A percentile compares a stretch with the other conserved stretches of the same genome.
Evolutionary conservation across 805 yeast genomes (phyloP).

Genomic region (Yueomyces sinensis): DNA sequence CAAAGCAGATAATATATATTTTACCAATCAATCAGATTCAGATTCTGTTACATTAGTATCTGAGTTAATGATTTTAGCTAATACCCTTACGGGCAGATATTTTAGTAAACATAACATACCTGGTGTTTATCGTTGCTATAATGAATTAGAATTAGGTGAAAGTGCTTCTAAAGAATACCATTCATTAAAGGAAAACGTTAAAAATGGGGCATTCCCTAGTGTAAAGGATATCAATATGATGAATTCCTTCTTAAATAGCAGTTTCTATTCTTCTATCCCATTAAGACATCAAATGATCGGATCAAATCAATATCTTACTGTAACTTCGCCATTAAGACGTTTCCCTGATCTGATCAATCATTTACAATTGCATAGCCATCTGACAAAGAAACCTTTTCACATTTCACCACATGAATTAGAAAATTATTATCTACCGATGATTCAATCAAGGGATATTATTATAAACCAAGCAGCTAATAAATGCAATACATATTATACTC

Average conservation of each 20-base stretch:
- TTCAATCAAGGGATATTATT: conserved; percentile 32
- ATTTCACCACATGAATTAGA: too few relatives aligned
- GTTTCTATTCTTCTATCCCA: conserved; percentile 36
- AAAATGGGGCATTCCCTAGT: conserved; percentile 14
- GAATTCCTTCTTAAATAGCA: conserved; percentile 36
- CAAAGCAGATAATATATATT: conserved; percentile 4
- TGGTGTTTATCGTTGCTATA: conserved; percentile 32
- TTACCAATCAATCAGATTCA: conserved; percentile 20
- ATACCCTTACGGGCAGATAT: conserved; percentile 41
- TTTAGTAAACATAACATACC: conserved; percentile 34
- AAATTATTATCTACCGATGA: conserved; percentile 27
- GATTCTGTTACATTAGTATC: conserved; percentile 57
- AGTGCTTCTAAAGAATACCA: conserved; percentile 14
- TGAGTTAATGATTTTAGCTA: conserved; percentile 75
- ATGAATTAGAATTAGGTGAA: conserved; percentile 17
- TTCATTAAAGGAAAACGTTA: conserved; percentile 12
- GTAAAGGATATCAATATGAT: conserved; percentile 31
- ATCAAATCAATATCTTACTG: conserved; percentile 47
- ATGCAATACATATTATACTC: conserved; percentile 27
- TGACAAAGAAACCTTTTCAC: conserved; percentile 19
- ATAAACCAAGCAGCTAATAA: conserved; percentile 20
- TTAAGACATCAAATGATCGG: conserved; percentile 51
- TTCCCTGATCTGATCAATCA: conserved; percentile 72
- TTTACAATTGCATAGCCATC: conserved; percentile 47
- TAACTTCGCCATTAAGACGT: conserved; percentile 84